These are phyloP conservation scores for Globisporangium barbulae DNA, from an alignment of 352 stramenopile genomes.

Conservation along the genomic window DNA sequence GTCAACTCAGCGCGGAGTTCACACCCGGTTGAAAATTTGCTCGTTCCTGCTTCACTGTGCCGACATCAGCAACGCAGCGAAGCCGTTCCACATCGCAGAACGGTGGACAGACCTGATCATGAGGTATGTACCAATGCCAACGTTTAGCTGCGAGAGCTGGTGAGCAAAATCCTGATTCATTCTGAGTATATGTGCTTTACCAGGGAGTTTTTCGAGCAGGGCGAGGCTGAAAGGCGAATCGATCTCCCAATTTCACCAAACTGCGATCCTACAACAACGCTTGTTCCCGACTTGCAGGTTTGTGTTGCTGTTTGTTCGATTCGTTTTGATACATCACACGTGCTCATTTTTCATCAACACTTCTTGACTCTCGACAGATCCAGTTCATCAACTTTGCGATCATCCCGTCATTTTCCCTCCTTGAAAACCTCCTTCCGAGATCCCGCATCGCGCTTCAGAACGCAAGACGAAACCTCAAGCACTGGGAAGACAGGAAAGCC, in stretches of 20 bases:
- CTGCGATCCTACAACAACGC: slow-evolving; percentile 16
- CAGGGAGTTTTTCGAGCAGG: slow-evolving; percentile 31
- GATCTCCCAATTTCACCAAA: slow-evolving; percentile 21
- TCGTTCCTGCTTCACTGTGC: slow-evolving; percentile 31
- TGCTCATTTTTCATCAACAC: neutral
- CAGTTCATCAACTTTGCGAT: slow-evolving; percentile 28
- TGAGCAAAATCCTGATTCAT: neutral
- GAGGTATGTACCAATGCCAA: slow-evolving; percentile 10
- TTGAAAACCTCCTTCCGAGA: slow-evolving; percentile 17
- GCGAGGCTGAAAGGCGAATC: slow-evolving; percentile 22
- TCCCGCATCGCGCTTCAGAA: slow-evolving; percentile 12
- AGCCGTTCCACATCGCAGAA: slow-evolving; percentile 22
- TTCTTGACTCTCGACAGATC: slow-evolving; percentile 14
- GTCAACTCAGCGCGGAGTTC: slow-evolving; percentile 2
- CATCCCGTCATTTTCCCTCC: slow-evolving; percentile 24
- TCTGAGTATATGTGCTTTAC: neutral
- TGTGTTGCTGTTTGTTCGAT: neutral
- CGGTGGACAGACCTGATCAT: slow-evolving; percentile 26
- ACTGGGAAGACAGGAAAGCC: slow-evolving; percentile 14
- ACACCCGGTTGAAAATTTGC: slow-evolving; percentile 13
- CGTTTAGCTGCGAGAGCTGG: neutral
- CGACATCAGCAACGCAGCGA: slow-evolving; percentile 28
- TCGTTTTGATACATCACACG: neutral
- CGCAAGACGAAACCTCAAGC: slow-evolving; percentile 15
- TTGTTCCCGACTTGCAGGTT: slow-evolving; percentile 26